phyloP scores from a whole-genome alignment of 768 basidiomycete genomes.

The Amanita molliuscula region DNA sequence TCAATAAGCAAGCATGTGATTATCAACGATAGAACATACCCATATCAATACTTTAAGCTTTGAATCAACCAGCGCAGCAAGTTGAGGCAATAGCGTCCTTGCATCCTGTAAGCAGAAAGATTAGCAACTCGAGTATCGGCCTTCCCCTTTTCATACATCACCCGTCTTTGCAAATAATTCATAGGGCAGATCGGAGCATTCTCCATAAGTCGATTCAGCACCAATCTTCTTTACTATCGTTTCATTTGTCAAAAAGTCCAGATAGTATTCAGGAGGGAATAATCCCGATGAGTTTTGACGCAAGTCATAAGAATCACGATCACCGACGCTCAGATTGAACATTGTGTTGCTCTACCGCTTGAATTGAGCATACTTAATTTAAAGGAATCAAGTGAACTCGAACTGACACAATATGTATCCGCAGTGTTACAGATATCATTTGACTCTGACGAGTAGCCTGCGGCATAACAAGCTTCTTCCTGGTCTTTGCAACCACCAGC shows the following conservation, averaged over 20 bases:
- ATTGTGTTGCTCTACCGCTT: constrained; percentile 31
- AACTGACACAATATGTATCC: constrained; percentile 45
- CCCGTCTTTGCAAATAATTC: constrained; percentile 38
- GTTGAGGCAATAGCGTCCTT: constrained; percentile 40
- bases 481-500: constrained; percentile 44
- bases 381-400: neutral
- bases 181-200: constrained; percentile 37
- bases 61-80: constrained; percentile 35
- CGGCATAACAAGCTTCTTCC: constrained; percentile 45
- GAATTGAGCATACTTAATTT: neutral
- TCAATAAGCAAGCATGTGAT: constrained; percentile 12
- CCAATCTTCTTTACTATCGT: constrained; percentile 37
- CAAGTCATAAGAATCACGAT: constrained; percentile 46
- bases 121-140: neutral
- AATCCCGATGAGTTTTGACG: constrained; percentile 40
- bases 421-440: constrained; percentile 40
- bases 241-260: constrained; percentile 30
- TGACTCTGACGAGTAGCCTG: constrained; percentile 34
- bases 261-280: constrained; percentile 51
- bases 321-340: constrained; percentile 38
- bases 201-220: constrained; percentile 35
- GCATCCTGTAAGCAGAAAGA: constrained; percentile 30
- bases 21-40: constrained; percentile 20
- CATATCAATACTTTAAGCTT: constrained; percentile 33
- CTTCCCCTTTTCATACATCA: constrained; percentile 29